Base-by-base conservation (phyloP, 2,329 filamentous ascomycete genomes). In the Aspergillus sp. region DNA sequence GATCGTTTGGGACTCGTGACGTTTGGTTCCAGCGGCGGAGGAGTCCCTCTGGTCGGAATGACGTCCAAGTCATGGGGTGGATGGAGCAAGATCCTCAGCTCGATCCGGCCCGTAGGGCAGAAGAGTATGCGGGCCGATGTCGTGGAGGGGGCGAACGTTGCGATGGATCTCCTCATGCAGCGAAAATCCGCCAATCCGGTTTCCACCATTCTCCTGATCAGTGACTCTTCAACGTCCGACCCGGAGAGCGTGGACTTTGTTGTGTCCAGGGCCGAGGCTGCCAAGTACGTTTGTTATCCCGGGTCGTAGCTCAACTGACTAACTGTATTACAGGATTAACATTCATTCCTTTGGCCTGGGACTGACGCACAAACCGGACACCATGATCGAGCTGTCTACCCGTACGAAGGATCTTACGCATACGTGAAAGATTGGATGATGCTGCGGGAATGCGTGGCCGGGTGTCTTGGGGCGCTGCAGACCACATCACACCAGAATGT, bases 381-480 rank as follows among this genome's bases (percentile, higher is more conserved):
- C 88, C 1, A 93, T 98, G 86, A 94, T 98, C 42, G 89, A 96
- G 61, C 68, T 98, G 8, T 96, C 91, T 1, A 91, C 84, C 5
- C 75, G 86, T 39, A 98, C 91, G 3, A 98, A 96, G 64, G 88
- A 4, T 93, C 86, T 1, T 98, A 96, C 54, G 93, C 86, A 1
- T 98, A 96, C 51, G 88, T 98, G 47, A 98, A 96, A 63, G 91
- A 98, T 59, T 98, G 91, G 91, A 96, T 96, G 89, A 98, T 96
- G 89, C 73, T 98, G 22, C 81, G 91, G 16, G 91, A 98, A 59
- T 96, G 91, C 57, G 72, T 95, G 27, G 91, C 88, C 15, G 91
- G 91, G 26, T 96, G 89, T 51, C 68, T 98, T 16, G 91, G 91
- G 29, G 80, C 86, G 10, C 74, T 96, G 55, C 91, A 98, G 60